Percentiles rank a stretch among this genome's conserved stretches.
Evolutionary conservation across 257 asterid genomes (phyloP).

Genomic region (Ligustrum vulgare): DNA sequence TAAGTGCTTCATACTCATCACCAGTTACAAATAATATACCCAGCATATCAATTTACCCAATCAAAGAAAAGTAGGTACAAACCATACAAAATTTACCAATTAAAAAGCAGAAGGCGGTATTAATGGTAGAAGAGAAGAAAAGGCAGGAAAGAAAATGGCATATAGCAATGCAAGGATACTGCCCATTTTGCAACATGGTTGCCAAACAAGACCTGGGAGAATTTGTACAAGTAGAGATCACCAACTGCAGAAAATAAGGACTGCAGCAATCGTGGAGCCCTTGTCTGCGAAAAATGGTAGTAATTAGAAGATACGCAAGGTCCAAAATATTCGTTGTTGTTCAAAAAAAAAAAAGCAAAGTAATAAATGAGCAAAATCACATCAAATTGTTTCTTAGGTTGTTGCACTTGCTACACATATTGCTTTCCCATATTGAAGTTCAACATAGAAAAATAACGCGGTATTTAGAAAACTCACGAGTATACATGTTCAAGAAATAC

Average conservation of each 20-base stretch:
- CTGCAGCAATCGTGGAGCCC: constrained; percentile 86
- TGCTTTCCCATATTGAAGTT: neutral
- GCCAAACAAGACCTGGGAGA: constrained; percentile 67
- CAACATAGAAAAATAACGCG: neutral
- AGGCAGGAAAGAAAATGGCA: neutral
- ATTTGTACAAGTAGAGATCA: constrained; percentile 74
- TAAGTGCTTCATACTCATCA: constrained; percentile 44
- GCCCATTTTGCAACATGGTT: constrained; percentile 62
- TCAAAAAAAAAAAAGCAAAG: neutral
- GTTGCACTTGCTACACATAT: neutral
- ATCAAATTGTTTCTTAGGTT: neutral
- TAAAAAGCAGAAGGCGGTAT: neutral
- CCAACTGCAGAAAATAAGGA: constrained; percentile 75
- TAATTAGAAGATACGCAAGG: neutral
- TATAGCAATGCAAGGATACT: constrained; percentile 61
- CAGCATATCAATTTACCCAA: neutral
- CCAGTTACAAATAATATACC: neutral
- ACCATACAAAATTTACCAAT: neutral
- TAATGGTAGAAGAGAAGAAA: constrained; percentile 1
- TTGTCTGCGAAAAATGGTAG: constrained; percentile 47
- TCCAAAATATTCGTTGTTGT: neutral
- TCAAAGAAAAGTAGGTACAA: constrained; percentile 1
- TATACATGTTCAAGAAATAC: neutral
- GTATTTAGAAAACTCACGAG: neutral
- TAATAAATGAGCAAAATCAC: neutral